Evolutionary conservation across 441 rosid genomes (phyloP).

Genomic region (Populus hybrid): DNA sequence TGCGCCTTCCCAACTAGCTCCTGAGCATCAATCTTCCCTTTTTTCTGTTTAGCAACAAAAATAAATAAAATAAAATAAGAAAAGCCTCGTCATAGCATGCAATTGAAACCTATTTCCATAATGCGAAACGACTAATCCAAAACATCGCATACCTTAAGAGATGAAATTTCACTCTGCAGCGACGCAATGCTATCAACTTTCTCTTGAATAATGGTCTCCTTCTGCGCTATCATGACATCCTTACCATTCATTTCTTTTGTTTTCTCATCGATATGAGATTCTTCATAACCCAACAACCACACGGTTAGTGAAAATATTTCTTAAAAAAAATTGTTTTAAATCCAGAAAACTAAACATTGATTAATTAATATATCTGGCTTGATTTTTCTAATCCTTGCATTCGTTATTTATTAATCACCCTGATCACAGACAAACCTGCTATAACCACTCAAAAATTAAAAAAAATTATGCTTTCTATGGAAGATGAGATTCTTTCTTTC

Average conservation of each 20-base stretch:
- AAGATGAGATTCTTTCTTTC: background rate
- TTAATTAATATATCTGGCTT: background rate
- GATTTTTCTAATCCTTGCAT: background rate
- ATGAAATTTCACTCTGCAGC: conserved; percentile 58
- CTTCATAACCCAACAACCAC: conserved; percentile 35
- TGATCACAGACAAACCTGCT: background rate
- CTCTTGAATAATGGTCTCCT: conserved; percentile 58
- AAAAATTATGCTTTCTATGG: background rate
- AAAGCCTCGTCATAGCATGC: background rate
- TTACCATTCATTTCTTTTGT: conserved; percentile 48
- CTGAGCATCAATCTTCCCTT: conserved; percentile 53
- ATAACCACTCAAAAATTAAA: background rate
- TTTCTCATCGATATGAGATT: conserved; percentile 62
- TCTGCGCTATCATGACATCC: conserved; percentile 50
- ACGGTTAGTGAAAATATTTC: too few relatives aligned
- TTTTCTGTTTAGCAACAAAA: conserved; percentile 34
- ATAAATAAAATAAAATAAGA: background rate
- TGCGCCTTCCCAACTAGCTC: conserved; percentile 71
- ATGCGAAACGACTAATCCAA: background rate
- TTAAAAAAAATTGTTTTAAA: background rate
- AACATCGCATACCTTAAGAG: conserved; percentile 47
- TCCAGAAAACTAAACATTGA: background rate
- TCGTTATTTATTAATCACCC: background rate
- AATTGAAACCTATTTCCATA: background rate
- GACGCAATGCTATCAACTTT: conserved; percentile 54